Percentiles rank a stretch among this genome's conserved stretches.
These are phyloP conservation scores for Colletotrichum musicola DNA, from an alignment of 2,329 filamentous ascomycete genomes.

Conservation along the genomic window DNA sequence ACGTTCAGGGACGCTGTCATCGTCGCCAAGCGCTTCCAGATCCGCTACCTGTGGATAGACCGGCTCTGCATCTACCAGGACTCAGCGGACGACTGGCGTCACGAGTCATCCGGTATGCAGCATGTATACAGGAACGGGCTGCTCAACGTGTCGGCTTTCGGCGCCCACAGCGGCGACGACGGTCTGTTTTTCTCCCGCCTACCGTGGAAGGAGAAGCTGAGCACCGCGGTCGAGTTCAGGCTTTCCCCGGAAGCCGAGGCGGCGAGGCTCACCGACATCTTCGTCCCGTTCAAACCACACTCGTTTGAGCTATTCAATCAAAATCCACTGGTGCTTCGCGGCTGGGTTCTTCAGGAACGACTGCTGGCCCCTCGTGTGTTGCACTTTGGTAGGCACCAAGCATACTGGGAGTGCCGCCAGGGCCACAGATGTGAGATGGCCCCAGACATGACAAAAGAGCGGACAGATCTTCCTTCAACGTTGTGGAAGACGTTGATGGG, in stretches of 20 bases:
- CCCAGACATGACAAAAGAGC: too few species aligned
- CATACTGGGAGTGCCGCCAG: slow-evolving; percentile 1
- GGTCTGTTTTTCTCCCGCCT: too few species aligned
- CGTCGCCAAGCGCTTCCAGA: not conserved
- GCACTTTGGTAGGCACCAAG: not conserved
- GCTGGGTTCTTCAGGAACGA: not conserved
- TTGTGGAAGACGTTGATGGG: too few species aligned
- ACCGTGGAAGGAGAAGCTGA: too few species aligned
- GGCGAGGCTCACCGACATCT: too few species aligned
- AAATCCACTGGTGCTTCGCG: too few species aligned
- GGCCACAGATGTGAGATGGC: not conserved
- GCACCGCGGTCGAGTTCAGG: too few species aligned
- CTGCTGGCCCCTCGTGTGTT: not conserved
- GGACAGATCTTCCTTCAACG: too few species aligned
- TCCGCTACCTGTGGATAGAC: slow-evolving; percentile 7
- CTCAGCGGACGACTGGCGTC: not conserved
- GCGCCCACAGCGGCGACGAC: too few species aligned
- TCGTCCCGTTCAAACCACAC: too few species aligned
- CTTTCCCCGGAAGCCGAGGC: too few species aligned
- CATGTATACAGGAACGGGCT: not conserved
- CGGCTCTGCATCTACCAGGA: not conserved
- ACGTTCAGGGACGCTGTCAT: slow-evolving; percentile 1
- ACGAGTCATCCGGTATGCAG: slow-evolving; percentile 4
- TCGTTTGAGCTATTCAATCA: too few species aligned
- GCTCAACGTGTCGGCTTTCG: not conserved